phyloP scores from a whole-genome alignment of 192 early-diverging fungal genomes.

The Allomyces macrogynus region DNA sequence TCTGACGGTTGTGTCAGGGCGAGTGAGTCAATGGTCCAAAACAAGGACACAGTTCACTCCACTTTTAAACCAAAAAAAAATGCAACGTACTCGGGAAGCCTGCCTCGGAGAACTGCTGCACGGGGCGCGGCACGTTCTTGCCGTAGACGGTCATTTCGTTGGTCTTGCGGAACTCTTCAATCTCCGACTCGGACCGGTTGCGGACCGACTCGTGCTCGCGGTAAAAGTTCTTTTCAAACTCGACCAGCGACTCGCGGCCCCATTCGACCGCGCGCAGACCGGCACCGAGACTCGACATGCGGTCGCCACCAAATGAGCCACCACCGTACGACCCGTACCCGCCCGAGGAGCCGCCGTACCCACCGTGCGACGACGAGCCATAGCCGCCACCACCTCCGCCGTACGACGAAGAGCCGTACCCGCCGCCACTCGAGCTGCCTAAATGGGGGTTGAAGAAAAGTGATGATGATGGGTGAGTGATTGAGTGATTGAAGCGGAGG shows the following conservation, averaged over 20 bases:
- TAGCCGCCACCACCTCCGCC: constrained; percentile 16
- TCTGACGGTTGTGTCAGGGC: constrained; percentile 7
- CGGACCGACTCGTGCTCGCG: constrained; percentile 55
- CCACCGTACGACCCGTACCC: constrained; percentile 13
- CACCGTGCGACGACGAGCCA: constrained; percentile 10
- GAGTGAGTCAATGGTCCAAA: too few species aligned
- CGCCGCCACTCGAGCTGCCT: constrained; percentile 5
- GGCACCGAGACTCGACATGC: constrained; percentile 29
- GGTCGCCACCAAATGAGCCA: constrained; percentile 23
- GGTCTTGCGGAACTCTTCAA: constrained; percentile 51
- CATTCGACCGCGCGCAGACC: constrained; percentile 40
- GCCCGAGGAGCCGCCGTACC: constrained; percentile 9
- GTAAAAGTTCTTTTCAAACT: constrained; percentile 96
- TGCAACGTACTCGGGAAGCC: constrained; percentile 60
- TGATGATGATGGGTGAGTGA: too few species aligned
- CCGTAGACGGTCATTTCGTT: constrained; percentile 75
- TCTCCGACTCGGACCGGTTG: constrained; percentile 40
- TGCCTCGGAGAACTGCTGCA: constrained; percentile 72
- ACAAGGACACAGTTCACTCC: too few species aligned
- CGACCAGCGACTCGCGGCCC: constrained; percentile 41
- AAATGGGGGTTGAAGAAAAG: too few species aligned
- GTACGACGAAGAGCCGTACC: constrained; percentile 7
- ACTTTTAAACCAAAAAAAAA: not conserved
- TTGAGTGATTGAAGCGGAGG: too few species aligned
- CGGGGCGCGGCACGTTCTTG: constrained; percentile 69